These are phyloP conservation scores for Agroathelia rolfsii DNA, from an alignment of 1,284 basidiomycete genomes.

Conservation along the genomic window DNA sequence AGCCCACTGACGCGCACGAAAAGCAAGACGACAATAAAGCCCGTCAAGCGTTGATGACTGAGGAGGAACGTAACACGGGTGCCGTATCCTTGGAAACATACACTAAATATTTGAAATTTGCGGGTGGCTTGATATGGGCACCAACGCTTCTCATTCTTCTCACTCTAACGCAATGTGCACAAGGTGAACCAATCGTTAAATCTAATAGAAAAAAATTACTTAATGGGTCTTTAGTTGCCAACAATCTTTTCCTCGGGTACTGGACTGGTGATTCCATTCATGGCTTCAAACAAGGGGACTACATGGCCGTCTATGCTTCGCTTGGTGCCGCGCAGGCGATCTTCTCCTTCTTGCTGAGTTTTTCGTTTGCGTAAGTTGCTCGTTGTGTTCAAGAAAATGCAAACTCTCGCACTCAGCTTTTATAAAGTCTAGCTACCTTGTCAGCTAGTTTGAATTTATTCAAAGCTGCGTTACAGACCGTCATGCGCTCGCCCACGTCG, in stretches of 20 bases:
- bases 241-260: slow-evolving; percentile 30
- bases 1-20: slow-evolving; percentile 13
- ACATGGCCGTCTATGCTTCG: slow-evolving; percentile 62
- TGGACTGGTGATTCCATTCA: slow-evolving; percentile 29
- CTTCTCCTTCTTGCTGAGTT: slow-evolving; percentile 45
- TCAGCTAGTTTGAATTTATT: slow-evolving; percentile 55
- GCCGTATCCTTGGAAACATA: slow-evolving; percentile 44
- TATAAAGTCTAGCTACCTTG: slow-evolving; percentile 42
- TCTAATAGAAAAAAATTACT: background rate
- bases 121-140: slow-evolving; percentile 36
- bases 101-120: slow-evolving; percentile 40
- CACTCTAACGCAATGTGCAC: slow-evolving; percentile 26
- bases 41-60: slow-evolving; percentile 35
- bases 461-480: slow-evolving; percentile 39
- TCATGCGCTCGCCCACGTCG: slow-evolving; percentile 58
- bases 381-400: slow-evolving; percentile 3
- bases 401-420: too few relatives aligned
- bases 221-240: slow-evolving; percentile 23
- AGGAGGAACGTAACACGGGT: slow-evolving; percentile 45
- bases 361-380: slow-evolving; percentile 37
- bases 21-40: slow-evolving; percentile 20
- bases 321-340: slow-evolving; percentile 50
- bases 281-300: slow-evolving; percentile 46
- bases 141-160: slow-evolving; percentile 32
- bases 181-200: slow-evolving; percentile 21